Conservation (phyloP, 106 monocot species). For the Cymbidium sinense region DNA sequence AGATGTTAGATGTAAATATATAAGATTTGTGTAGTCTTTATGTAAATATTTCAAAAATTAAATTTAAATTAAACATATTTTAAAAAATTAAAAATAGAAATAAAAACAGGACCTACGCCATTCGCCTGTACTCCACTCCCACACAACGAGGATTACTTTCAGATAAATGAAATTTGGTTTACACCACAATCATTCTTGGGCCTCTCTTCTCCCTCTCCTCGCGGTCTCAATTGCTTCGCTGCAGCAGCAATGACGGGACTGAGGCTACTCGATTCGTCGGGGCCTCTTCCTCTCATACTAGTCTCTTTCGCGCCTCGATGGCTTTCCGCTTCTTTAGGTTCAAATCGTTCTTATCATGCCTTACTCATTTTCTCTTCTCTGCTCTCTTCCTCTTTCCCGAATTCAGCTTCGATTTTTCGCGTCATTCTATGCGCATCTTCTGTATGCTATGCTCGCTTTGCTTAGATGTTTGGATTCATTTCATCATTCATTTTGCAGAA, state of each 20-base stretch:
- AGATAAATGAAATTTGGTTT: neutral
- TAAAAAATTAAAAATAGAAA: too few relatives aligned
- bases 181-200: neutral
- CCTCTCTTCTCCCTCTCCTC: neutral
- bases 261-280: slow-evolving; percentile 3
- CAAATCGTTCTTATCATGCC: neutral
- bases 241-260: slow-evolving; percentile 11
- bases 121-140: neutral
- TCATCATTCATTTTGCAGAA: neutral
- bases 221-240: neutral
- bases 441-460: neutral
- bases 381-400: too few relatives aligned
- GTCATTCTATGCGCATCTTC: neutral
- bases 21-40: too few relatives aligned
- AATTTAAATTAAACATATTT: too few relatives aligned
- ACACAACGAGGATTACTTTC: neutral
- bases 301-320: neutral
- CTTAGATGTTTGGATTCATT: neutral
- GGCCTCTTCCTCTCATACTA: slow-evolving; percentile 7
- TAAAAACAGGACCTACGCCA: too few relatives aligned
- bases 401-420: neutral
- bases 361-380: neutral
- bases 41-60: too few relatives aligned
- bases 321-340: neutral
- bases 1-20: too few relatives aligned